A percentile compares a stretch with the other conserved stretches of the same genome.
Conservation (phyloP, 106 monocot genomes). For the Chionographis japonica region DNA sequence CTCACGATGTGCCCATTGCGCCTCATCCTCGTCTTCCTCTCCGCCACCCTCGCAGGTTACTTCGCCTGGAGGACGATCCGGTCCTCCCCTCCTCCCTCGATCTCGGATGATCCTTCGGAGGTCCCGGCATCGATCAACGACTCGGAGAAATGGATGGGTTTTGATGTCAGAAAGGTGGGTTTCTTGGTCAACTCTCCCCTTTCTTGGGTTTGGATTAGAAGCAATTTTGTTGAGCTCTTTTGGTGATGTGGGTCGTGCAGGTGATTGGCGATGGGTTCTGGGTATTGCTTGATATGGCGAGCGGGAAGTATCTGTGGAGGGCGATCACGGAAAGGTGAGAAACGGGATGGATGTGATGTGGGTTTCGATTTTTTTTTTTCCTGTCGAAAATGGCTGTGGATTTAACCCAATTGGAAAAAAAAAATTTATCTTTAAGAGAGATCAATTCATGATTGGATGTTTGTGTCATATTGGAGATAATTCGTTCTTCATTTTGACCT, state of each 20-base stretch:
- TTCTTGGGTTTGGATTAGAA: too few species aligned
- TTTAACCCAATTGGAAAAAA: too few species aligned
- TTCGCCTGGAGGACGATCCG: constrained; percentile 31
- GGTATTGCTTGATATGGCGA: constrained; percentile 28
- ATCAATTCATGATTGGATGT: too few species aligned
- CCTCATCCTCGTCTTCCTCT: constrained; percentile 33
- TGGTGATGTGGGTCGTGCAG: constrained; percentile 2
- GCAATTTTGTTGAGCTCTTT: too few species aligned
- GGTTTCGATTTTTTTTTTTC: too few species aligned
- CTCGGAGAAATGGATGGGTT: neutral
- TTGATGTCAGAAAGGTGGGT: constrained; percentile 14
- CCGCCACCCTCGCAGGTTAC: constrained; percentile 36
- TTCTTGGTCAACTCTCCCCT: neutral
- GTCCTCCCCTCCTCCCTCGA: neutral
- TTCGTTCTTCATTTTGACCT: too few species aligned
- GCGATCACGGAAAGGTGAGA: constrained; percentile 10
- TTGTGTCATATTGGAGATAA: too few species aligned
- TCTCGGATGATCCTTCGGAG: neutral
- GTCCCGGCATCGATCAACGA: neutral
- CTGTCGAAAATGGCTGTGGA: too few species aligned
- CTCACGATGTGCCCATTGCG: constrained; percentile 31
- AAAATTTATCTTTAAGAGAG: too few species aligned
- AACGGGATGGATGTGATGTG: too few species aligned
- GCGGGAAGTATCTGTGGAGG: constrained; percentile 37
- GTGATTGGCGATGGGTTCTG: constrained; percentile 27